These are phyloP conservation scores for Helenozyma baotianmanensis DNA, from an alignment of 805 yeast genomes.

Conservation along the genomic window DNA sequence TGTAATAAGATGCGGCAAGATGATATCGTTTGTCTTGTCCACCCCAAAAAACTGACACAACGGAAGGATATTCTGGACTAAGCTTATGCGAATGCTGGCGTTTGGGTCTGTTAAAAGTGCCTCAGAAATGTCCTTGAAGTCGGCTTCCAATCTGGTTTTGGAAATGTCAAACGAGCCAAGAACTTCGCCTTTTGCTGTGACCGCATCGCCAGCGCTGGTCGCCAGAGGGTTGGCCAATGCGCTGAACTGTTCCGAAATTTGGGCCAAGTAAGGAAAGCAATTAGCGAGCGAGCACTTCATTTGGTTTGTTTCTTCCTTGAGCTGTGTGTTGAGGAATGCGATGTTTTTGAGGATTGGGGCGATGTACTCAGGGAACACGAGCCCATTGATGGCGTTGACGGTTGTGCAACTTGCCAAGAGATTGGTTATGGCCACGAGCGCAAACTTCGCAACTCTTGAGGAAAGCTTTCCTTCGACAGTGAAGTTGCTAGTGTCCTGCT, in stretches of 20 bases:
- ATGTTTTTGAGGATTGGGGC: constrained; percentile 55
- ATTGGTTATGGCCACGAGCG: constrained; percentile 64
- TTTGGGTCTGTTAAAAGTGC: constrained; percentile 66
- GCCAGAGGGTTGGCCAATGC: constrained; percentile 15
- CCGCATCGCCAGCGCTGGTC: constrained; percentile 9
- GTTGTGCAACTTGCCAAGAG: constrained; percentile 58
- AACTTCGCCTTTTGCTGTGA: constrained; percentile 20
- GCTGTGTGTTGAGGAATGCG: constrained; percentile 24
- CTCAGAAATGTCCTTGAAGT: constrained; percentile 63
- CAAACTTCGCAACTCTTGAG: constrained; percentile 60
- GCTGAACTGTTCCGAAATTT: constrained; percentile 51
- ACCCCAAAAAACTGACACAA: constrained; percentile 80
- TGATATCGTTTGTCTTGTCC: constrained; percentile 82
- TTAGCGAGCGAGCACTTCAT: constrained; percentile 65
- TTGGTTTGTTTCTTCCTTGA: constrained; percentile 15
- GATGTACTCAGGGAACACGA: constrained; percentile 77
- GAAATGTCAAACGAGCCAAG: constrained; percentile 24
- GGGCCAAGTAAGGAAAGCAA: constrained; percentile 69
- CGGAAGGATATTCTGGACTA: constrained; percentile 68
- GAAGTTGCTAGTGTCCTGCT: constrained; percentile 5
- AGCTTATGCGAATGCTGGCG: constrained; percentile 61
- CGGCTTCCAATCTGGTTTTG: constrained; percentile 39
- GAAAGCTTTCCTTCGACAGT: constrained; percentile 25
- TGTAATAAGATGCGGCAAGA: constrained; percentile 86
- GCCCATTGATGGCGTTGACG: constrained; percentile 70